phyloP scores from a whole-genome alignment of 2,329 filamentous ascomycete genomes.

The Rhynchosporium secalis region DNA sequence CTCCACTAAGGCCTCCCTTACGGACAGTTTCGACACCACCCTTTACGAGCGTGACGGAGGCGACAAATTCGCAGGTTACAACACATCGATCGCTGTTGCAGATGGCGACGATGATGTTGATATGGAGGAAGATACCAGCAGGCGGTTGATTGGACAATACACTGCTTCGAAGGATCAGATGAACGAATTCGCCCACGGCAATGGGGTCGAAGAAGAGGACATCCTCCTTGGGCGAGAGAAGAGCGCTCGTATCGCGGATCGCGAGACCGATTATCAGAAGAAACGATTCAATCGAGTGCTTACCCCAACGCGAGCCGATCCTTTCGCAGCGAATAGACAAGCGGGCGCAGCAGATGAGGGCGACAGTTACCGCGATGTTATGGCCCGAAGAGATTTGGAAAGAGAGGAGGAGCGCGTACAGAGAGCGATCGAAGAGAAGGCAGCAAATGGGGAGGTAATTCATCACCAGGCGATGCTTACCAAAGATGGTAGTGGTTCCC shows the following conservation, averaged over 20 bases:
- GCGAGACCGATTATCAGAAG: constrained; percentile 97
- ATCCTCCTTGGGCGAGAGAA: constrained; percentile 82
- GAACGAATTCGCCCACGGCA: constrained; percentile 85
- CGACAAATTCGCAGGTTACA: constrained; percentile 87
- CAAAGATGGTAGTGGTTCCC: constrained; percentile 56
- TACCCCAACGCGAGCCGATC: constrained; percentile 82
- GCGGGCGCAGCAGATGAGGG: constrained; percentile 68
- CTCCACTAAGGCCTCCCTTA: constrained; percentile 88
- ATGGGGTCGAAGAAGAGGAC: constrained; percentile 88
- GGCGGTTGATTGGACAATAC: constrained; percentile 89
- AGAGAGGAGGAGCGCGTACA: constrained; percentile 88
- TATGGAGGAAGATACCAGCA: constrained; percentile 73
- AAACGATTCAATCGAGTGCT: constrained; percentile 85
- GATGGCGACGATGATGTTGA: constrained; percentile 79
- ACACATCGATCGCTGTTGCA: constrained; percentile 79
- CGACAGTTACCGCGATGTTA: constrained; percentile 83
- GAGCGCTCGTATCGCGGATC: constrained; percentile 84
- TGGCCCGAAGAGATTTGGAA: constrained; percentile 88
- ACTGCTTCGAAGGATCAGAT: constrained; percentile 90
- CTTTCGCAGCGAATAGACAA: constrained; percentile 76
- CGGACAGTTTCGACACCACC: constrained; percentile 82
- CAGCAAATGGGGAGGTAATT: constrained; percentile 55
- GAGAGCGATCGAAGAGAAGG: constrained; percentile 72
- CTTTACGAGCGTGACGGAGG: constrained; percentile 78
- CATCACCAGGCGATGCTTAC: constrained; percentile 71